Conservation (phyloP, 2,329 filamentous ascomycete species). For the Phyllosticta capitalensis region DNA sequence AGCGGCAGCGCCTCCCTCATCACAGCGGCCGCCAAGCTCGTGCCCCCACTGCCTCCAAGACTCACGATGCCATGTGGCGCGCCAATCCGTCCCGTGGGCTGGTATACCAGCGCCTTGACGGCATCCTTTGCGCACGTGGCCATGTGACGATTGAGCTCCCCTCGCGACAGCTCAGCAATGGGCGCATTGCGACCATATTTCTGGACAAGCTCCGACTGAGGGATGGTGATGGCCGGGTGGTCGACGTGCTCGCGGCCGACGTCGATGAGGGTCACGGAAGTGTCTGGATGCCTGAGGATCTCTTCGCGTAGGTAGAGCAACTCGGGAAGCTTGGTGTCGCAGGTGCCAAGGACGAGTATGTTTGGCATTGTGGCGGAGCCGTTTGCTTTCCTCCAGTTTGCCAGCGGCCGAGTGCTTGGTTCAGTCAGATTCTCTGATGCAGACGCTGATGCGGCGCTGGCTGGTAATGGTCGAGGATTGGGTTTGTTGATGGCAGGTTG, state of each 20-base stretch:
- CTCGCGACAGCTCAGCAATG: slow-evolving; percentile 36
- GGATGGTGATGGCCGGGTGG: slow-evolving; percentile 40
- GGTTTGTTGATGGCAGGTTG: background rate
- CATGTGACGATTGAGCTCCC: slow-evolving; percentile 50
- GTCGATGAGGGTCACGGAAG: slow-evolving; percentile 43
- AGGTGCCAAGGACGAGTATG: slow-evolving; percentile 52
- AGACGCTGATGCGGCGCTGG: background rate
- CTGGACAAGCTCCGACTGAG: slow-evolving; percentile 34
- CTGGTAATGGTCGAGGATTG: background rate
- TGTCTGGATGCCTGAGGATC: slow-evolving; percentile 28
- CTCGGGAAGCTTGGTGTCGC: slow-evolving; percentile 55
- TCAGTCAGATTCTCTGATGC: background rate
- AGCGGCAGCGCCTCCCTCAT: slow-evolving; percentile 55
- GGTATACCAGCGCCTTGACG: slow-evolving; percentile 32
- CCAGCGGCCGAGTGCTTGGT: background rate
- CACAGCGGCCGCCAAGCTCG: slow-evolving; percentile 48
- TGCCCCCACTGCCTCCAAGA: slow-evolving; percentile 55
- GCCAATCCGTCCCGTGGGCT: slow-evolving; percentile 1
- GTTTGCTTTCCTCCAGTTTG: background rate
- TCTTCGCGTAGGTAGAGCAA: slow-evolving; percentile 44
- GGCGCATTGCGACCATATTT: slow-evolving; percentile 13
- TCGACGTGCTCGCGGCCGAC: slow-evolving; percentile 40
- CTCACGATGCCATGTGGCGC: slow-evolving; percentile 40
- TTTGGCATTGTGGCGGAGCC: slow-evolving; percentile 15
- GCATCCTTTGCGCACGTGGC: slow-evolving; percentile 37